A percentile compares a stretch with the other conserved stretches of the same genome.
Conservation (phyloP, 345 rosid genomes). For the Salix purpurea region DNA sequence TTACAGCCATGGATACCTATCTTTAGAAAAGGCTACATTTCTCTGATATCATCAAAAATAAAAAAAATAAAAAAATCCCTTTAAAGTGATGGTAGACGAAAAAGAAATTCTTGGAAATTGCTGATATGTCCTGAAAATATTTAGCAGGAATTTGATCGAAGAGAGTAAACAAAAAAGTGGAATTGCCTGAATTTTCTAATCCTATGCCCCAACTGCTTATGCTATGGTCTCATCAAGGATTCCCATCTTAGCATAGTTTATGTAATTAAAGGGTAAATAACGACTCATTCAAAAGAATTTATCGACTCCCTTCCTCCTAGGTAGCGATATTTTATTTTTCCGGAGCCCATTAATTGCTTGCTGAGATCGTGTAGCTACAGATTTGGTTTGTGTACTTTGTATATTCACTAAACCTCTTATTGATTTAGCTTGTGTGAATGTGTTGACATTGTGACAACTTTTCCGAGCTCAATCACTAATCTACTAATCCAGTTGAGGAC, state of each 20-base stretch:
- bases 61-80: background rate
- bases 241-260: background rate
- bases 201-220: background rate
- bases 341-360: too few relatives aligned
- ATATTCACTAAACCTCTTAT: too few relatives aligned
- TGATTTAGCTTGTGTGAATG: background rate
- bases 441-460: background rate
- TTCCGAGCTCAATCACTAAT: too few relatives aligned
- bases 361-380: too few relatives aligned
- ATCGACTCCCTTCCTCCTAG: background rate
- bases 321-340: background rate
- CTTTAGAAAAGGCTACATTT: conserved; percentile 37
- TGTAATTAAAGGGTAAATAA: background rate
- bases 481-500: background rate
- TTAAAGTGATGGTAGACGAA: conserved; percentile 18
- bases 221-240: background rate
- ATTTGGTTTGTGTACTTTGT: too few relatives aligned
- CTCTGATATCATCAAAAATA: conserved; percentile 14
- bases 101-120: conserved; percentile 45
- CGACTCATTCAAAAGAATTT: background rate
- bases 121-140: background rate
- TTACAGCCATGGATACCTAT: conserved; percentile 12
- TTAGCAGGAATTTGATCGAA: background rate
- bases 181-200: background rate
- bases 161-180: background rate